A percentile compares a stretch with the other conserved stretches of the same genome.
Evolutionary conservation across 2,329 filamentous ascomycete genomes (phyloP).

Genomic region (Penicillium sp.): DNA sequence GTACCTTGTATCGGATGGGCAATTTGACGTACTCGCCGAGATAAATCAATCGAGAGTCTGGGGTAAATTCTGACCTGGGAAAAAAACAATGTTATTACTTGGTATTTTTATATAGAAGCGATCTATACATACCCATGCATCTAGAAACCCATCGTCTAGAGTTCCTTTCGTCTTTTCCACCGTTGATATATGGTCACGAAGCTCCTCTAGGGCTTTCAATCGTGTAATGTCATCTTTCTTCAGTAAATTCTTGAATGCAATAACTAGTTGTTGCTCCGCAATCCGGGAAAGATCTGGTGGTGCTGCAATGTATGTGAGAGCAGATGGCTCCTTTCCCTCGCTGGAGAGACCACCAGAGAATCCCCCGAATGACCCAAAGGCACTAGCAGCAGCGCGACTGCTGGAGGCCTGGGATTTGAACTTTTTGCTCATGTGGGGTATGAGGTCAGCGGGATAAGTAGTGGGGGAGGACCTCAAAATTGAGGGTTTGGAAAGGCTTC

Average conservation of each 20-base stretch:
- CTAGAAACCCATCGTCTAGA: constrained; percentile 77
- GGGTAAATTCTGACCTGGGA: constrained; percentile 81
- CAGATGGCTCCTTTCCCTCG: constrained; percentile 53
- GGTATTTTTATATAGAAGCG: background rate
- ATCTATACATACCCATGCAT: constrained; percentile 72
- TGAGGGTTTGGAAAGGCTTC: constrained; percentile 6
- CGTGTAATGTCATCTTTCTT: constrained; percentile 96
- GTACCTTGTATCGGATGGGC: constrained; percentile 73
- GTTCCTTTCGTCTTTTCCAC: constrained; percentile 56
- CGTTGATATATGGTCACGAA: constrained; percentile 65
- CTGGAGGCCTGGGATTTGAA: constrained; percentile 65
- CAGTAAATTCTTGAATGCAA: constrained; percentile 86
- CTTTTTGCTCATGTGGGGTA: constrained; percentile 56
- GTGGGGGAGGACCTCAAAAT: constrained; percentile 20
- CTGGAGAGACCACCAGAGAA: constrained; percentile 38
- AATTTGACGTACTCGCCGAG: constrained; percentile 82
- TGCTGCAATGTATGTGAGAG: constrained; percentile 82
- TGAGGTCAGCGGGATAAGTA: constrained; percentile 27
- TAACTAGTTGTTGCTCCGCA: constrained; percentile 76
- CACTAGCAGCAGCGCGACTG: constrained; percentile 56
- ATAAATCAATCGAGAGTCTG: constrained; percentile 84
- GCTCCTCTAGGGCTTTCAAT: constrained; percentile 82
- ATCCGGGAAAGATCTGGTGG: constrained; percentile 77
- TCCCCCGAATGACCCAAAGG: constrained; percentile 49
- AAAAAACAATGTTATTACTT: constrained; percentile 16